Base-by-base conservation (phyloP, 2,329 filamentous ascomycete genomes). In the Ascochyta fabae region DNA sequence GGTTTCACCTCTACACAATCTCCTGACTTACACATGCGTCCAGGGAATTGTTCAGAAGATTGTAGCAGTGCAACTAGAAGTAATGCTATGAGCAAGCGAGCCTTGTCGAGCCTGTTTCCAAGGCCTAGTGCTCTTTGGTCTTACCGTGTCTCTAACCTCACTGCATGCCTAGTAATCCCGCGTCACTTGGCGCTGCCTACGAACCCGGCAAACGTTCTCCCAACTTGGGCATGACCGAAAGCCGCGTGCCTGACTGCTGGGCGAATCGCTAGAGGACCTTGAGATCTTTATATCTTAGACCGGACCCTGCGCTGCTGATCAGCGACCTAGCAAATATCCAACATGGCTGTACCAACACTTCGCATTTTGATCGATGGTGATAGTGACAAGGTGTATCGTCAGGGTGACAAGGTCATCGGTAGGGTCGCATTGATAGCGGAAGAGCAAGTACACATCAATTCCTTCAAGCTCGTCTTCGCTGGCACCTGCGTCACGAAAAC, bases 401-500 rank as follows among this genome's bases (percentile, higher is more conserved):
- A 61, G 49, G 72, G 72, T 34, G 71, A 75, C 16, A 67, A 64
- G 42, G 69, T 75, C 40, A 73, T 65, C 39, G 73, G 73, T 47
- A 72, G 65, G 58, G 62, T 74, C 26, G 57, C 64, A n/a, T 58
- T 74, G 22, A 57, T 65, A 27, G 46, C 68, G 9, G 66, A 69
- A 58, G 61, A 70, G 48, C 53, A 73, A 54, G 61, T 66, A 36
- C 44, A 68, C 6, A 56, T 75, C 42, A 65, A 65, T 23, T 66
- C 63, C 1, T 52, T 75, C 45, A 69, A 64, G 33, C 31, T 75
- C 27, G 55, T 64, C 22, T 75, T 76, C 50, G 60, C 60, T 19
- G 74, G 74, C 38, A 65, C 49, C 40, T 72, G 71, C 48, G 63
- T 68, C 24, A 75, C 72, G 4, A 73, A 64, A 46, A 74, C 71